These are phyloP conservation scores for Trypanosoma rangeli DNA, from an alignment of 208 protist genomes.

Conservation along the genomic window DNA sequence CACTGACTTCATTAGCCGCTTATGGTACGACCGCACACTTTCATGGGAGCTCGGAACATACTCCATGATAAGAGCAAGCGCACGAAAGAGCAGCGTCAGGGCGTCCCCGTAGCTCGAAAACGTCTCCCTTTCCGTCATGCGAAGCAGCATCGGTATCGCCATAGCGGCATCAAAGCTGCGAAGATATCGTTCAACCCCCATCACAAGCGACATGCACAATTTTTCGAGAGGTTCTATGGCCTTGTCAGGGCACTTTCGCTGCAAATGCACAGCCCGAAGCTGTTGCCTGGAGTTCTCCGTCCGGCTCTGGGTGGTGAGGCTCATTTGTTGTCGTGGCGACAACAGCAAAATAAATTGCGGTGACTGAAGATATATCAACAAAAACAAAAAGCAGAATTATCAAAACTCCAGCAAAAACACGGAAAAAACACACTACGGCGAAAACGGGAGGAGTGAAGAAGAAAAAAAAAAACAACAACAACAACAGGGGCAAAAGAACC, in stretches of 20 bases:
- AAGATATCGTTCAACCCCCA: constrained; percentile 83
- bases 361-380: too few species aligned
- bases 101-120: constrained; percentile 50
- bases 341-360: too few species aligned
- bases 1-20: constrained; percentile 42
- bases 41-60: constrained; percentile 79
- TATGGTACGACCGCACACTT: constrained; percentile 43
- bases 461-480: too few species aligned
- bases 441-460: too few species aligned
- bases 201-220: constrained; percentile 76
- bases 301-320: neutral
- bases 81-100: constrained; percentile 62
- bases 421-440: too few species aligned
- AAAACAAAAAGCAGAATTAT: too few species aligned
- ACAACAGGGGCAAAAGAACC: too few species aligned
- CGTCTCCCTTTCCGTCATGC: constrained; percentile 44
- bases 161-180: constrained; percentile 63
- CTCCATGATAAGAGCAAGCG: constrained; percentile 80
- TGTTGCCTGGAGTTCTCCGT: constrained; percentile 56
- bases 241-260: constrained; percentile 34
- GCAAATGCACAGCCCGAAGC: constrained; percentile 40
- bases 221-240: constrained; percentile 54
- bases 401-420: too few species aligned
- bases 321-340: constrained; percentile 25
- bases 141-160: constrained; percentile 49